Conservation (phyloP, 768 basidiomycete species). For the Pulveroboletus sp. region DNA sequence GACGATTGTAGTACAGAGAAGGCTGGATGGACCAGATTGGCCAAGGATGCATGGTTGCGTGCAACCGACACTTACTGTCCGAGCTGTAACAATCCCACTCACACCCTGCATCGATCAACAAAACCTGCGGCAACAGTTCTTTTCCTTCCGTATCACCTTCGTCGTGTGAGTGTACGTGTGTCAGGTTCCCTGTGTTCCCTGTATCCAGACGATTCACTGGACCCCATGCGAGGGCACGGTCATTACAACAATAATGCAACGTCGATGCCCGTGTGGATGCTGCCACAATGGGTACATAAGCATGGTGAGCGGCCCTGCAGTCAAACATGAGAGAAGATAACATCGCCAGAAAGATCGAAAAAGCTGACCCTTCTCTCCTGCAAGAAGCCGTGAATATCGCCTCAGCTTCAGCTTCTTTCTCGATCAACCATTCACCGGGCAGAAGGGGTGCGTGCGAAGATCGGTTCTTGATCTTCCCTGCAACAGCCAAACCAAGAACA, state of each 20-base stretch:
- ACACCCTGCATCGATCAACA: slow-evolving; percentile 93
- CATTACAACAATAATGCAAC: slow-evolving; percentile 93
- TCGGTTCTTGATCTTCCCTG: slow-evolving; percentile 46
- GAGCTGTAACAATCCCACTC: slow-evolving; percentile 74
- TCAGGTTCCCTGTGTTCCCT: slow-evolving; percentile 46
- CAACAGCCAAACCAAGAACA: slow-evolving; percentile 73
- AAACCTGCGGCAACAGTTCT: slow-evolving; percentile 59
- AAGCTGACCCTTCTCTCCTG: slow-evolving; percentile 74
- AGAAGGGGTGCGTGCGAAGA: slow-evolving; percentile 45
- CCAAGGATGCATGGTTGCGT: too few relatives aligned
- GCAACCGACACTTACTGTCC: slow-evolving; percentile 50
- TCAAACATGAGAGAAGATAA: neutral
- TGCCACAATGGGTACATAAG: slow-evolving; percentile 91
- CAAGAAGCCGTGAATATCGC: slow-evolving; percentile 91
- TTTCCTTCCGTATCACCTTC: slow-evolving; percentile 14
- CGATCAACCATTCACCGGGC: slow-evolving; percentile 82
- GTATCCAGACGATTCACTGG: slow-evolving; percentile 57
- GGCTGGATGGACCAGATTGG: neutral
- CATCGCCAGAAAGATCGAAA: neutral
- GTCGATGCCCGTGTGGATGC: slow-evolving; percentile 83
- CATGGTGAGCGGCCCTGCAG: slow-evolving; percentile 73
- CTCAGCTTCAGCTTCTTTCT: slow-evolving; percentile 91
- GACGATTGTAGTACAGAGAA: neutral
- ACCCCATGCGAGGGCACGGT: slow-evolving; percentile 82
- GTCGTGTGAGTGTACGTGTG: slow-evolving; percentile 32